Base-by-base conservation (phyloP, 768 basidiomycete species). In the Tylopilus sp. region DNA sequence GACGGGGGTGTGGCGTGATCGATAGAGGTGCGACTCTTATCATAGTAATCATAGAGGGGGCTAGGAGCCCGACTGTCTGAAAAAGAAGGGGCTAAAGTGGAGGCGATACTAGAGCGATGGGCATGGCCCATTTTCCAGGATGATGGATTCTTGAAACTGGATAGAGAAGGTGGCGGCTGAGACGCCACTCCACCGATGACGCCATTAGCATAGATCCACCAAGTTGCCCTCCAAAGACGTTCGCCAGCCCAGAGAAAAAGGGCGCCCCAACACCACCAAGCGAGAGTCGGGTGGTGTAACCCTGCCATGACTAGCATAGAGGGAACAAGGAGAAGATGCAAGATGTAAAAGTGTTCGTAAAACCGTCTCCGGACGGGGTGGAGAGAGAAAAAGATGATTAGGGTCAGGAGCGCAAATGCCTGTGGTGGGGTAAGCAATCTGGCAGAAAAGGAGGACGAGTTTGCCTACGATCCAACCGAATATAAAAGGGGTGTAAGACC, bases 231-330 rank as follows among this genome's bases (percentile, higher is more conserved):
- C 72, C 76, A 83, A 9, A 74, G 43, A 12, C 89, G 77, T 63
- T 90, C 88, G 12, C 74, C 77, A 1, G 68, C 63, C 89, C 89
- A 91, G 21, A 88, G 59, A 1, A 63, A 72, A 14, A 85, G 74
- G 0, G 88, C 80, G 14, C 71, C 72, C 72, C 82, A 84, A 55
- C 86, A 85, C 86, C 86, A 90, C 73, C 77, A 81, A 70, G 77
- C 77, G 22, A 87, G 63, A 3, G 78, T 73, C 2, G 84, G 84
- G 61, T 89, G 85, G 63, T 91, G 89, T 0, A 90, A 66, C 17
- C 81, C 85, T 6, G 83, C 76, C 52, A 78, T 72, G 40, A 82
- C 69, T 40, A 91, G 72, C 37, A 81, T 84, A n/a, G 77, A 63
- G 37, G 87, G 78, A 28, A 85, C 81, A 22, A 88, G 75, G 29